Conservation (phyloP, 2,329 filamentous ascomycete species). For the Blumeriella jaapii region DNA sequence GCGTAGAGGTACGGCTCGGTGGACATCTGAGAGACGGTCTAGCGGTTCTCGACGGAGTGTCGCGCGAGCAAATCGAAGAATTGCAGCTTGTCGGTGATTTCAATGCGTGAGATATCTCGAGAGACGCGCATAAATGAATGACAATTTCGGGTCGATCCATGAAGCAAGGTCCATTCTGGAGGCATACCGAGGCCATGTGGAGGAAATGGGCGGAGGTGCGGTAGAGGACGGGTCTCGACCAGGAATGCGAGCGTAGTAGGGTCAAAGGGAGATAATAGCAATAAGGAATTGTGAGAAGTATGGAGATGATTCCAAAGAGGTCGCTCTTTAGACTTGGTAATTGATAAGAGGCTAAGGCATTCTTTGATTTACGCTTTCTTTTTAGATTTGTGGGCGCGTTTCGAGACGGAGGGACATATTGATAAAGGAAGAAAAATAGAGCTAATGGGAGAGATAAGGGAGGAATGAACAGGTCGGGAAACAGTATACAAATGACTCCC, state of each 20-base stretch:
- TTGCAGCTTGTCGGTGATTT: slow-evolving; percentile 37
- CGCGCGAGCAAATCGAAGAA: slow-evolving; percentile 36
- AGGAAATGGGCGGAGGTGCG: slow-evolving; percentile 40
- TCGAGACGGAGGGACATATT: too few species aligned
- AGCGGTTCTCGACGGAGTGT: slow-evolving; percentile 34
- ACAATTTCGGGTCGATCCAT: slow-evolving; percentile 39
- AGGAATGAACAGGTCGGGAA: too few species aligned
- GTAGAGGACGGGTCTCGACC: slow-evolving; percentile 39
- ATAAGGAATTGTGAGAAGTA: too few species aligned
- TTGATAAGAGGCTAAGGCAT: too few species aligned
- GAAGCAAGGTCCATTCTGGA: slow-evolving; percentile 44
- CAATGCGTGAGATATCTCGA: slow-evolving; percentile 34
- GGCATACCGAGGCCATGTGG: slow-evolving; percentile 45
- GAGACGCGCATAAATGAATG: slow-evolving; percentile 32
- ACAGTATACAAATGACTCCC: too few species aligned
- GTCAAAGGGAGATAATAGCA: slow-evolving; percentile 29
- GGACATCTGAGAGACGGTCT: slow-evolving; percentile 37
- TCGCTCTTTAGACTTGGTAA: too few species aligned
- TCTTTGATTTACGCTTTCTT: too few species aligned
- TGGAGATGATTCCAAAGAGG: too few species aligned
- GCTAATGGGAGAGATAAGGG: too few species aligned
- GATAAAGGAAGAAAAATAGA: too few species aligned
- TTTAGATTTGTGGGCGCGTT: too few species aligned
- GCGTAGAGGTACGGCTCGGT: slow-evolving; percentile 41
- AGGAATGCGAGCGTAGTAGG: slow-evolving; percentile 43